Base-by-base conservation (phyloP, 768 basidiomycete species). In the Polyporus arcularius region DNA sequence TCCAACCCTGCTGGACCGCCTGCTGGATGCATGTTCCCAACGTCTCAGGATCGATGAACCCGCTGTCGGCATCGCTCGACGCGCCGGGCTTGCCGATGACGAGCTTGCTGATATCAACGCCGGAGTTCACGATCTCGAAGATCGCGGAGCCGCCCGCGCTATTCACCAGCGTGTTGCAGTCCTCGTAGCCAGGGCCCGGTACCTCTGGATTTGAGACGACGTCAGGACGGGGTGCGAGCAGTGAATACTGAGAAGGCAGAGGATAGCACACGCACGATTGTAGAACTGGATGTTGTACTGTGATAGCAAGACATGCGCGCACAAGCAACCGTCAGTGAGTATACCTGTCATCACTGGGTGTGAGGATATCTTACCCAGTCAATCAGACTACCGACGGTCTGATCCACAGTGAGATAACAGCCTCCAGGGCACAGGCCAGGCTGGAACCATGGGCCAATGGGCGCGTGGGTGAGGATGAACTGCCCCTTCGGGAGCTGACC, bases 51-150 rank as follows among this genome's bases (percentile, higher is more conserved):
- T 74, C 75, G 65, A 92, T 86, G 72, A 81, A 90, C 8, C 87
- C 79, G 40, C 77, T 82, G 47, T 53, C 75, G 2, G 83, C 80
- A 21, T 79, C 78, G 4, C 64, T 65, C 2, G 68, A 35, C 26
- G 72, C 78, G 1, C 73, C 77, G 6, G 83, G 83, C 67, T 85
- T 85, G 0, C 84, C 83, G 61, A 85, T 82, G 61, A 85, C 80
- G 57, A 85, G 75, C 67, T 85, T 84, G 71, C 76, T 60, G 10
- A 79, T 69, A 2, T 75, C 57, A 6, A 83, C 74, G 8, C 81
- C 81, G 48, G 68, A 74, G 10, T 74, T 76, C 9, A 78, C 68
- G 65, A 84, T 83, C 68, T 83, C 79, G 71, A 84, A 79, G 28
- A 79, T 70, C 0, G 88, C 78, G 0, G 86, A 79, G 12, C 69